Evolutionary conservation across 2,329 filamentous ascomycete species (phyloP).

Genomic region (Mycosphaerelloides madeirae): DNA sequence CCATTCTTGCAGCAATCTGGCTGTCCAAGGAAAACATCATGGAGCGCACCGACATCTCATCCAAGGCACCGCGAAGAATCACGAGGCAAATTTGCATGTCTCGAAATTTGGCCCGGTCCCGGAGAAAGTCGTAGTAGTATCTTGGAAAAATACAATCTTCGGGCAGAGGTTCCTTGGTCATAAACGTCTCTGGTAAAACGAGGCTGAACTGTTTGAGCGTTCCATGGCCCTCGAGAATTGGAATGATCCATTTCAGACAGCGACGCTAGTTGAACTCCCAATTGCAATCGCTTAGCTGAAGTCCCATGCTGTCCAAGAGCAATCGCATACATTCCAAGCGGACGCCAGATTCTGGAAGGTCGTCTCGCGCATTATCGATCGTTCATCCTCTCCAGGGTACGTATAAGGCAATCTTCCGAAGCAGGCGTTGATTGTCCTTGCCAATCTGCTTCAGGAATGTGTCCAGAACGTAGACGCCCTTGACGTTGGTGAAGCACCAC

Average conservation of each 20-base stretch:
- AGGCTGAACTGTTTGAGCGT: neutral
- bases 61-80: no score
- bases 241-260: neutral
- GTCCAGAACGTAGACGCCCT: neutral
- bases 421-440: neutral
- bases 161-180: no score
- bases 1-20: no score
- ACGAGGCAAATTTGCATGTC: no score
- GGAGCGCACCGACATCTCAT: no score
- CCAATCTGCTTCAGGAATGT: neutral
- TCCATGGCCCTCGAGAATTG: neutral
- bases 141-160: no score
- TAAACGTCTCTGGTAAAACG: neutral
- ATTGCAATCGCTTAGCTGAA: neutral
- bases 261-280: neutral
- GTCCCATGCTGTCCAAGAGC: neutral
- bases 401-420: neutral
- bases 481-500: slow-evolving; percentile 31
- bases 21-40: no score
- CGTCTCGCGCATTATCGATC: no score
- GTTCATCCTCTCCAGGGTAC: neutral
- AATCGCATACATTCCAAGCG: neutral
- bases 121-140: no score
- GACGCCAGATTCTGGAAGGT: neutral
- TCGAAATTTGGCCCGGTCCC: no score